Evolutionary conservation across 176 grass and related monocot species (phyloP), one percentile per base, ranked within the genome.

Genomic region (Rhynchospora breviuscula): DNA sequence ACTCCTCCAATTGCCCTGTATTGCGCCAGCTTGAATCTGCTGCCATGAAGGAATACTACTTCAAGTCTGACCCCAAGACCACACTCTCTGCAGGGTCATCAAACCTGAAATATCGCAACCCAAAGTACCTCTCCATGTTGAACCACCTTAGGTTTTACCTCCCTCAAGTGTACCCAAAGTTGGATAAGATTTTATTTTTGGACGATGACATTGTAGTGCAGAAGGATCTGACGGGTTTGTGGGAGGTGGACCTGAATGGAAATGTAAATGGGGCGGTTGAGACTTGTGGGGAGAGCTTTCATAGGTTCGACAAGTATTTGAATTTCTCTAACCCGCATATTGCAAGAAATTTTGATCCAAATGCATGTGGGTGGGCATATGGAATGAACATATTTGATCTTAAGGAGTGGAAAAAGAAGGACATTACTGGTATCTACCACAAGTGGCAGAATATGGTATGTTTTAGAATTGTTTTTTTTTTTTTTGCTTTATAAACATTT

Each of bases 331-430:
- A 99, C 71, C 96, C 96, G 44, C 93, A 99, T 77, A 95, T 99
- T 89, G 93, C 96, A 79, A 85, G 91, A 66, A 99, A 99, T 67
- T 99, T 99, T 43, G 91, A 95, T 86, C 96, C 96, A 18, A 95
- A 93, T 85, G 89, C 96, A 18, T 99, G 96, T 74, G 96, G 96
- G 23, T 99, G 96, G 96, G 96, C 96, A 63, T 99, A 95, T 84
- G 96, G 96, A 62, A 99, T 99, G 96, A 99, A 99, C 83, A 86
- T 99, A 68, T 99, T 99, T 89, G 96, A 99, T 85, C 87, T 99
- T 2, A 89, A 87, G 70, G 86, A 95, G 52, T 99, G 96, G 96
- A 95, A 95, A 86, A 93, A 88, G 70, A 99, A 99, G 87, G 93
- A 99, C 80, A 99, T 99, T 56, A 99, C 96, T 10, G 96, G 96